Evolutionary conservation across 2,329 filamentous ascomycete species (phyloP).

Genomic region (Trichoderma afroharzianum): DNA sequence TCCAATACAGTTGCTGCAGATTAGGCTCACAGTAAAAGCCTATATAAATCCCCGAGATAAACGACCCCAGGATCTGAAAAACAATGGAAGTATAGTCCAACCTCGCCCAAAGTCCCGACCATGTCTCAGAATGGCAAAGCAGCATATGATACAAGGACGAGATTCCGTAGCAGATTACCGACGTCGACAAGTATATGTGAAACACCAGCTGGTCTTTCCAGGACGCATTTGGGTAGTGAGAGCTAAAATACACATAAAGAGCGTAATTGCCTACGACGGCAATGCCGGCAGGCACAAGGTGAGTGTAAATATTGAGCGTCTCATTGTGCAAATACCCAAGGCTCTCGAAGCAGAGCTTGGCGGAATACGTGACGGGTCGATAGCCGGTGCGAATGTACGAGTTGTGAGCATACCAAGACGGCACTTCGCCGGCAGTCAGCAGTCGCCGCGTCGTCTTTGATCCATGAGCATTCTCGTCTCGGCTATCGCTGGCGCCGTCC

Average conservation of each 20-base stretch:
- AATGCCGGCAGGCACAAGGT: conserved; percentile 39
- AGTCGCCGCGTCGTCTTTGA: not conserved
- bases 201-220: conserved; percentile 37
- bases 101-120: conserved; percentile 35
- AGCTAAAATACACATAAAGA: conserved; percentile 25
- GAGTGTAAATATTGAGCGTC: conserved; percentile 33
- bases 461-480: not conserved
- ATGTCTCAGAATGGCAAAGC: conserved; percentile 35
- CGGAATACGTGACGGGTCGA: conserved; percentile 39
- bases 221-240: conserved; percentile 32
- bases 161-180: conserved; percentile 34
- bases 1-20: not conserved
- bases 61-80: conserved; percentile 36
- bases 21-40: conserved; percentile 35
- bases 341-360: conserved; percentile 35
- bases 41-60: conserved; percentile 39
- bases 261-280: conserved; percentile 29
- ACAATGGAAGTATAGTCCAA: conserved; percentile 39
- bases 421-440: conserved; percentile 24
- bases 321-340: conserved; percentile 38
- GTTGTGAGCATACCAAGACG: conserved; percentile 42
- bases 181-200: conserved; percentile 36
- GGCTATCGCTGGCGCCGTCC: not conserved
- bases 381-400: conserved; percentile 40
- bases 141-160: conserved; percentile 40